Evolutionary conservation across 169 alveolate species (phyloP), one percentile per base, ranked within the genome.

Genomic region (Haemoproteus tartakovskyi): DNA sequence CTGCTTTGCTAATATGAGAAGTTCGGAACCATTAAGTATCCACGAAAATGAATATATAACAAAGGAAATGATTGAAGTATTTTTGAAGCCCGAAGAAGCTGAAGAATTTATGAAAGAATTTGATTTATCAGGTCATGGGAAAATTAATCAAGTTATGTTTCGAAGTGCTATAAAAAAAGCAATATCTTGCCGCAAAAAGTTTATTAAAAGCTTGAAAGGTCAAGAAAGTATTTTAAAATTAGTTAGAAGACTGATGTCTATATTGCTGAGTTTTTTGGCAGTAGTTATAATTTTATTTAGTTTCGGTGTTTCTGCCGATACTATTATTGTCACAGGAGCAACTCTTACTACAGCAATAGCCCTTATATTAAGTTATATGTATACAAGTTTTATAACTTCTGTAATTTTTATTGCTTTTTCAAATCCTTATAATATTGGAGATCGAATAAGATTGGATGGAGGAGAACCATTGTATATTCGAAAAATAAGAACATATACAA

Each of bases 301-400:
- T 11, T 60, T 89, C 40, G 95, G 95, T 0, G 90, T 92, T 1
- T 86, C 92, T 27, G 90, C 89, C 2, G 95, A 92, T 82, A 91
- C 94, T 22, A 83, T 92, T 33, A 92, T 92, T 2, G 94, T 91
- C 5, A 91, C 95, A 2, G 95, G 95, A 0, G 95, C 95, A n/a
- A 95, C 95, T 0, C 82, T 92, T 45, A 60, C 91, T 12, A 89
- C 95, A 29, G 92, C 95, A 1, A 46, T 91, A 5, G 89, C 95
- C 0, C 95, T 92, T 21, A 92, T 94, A 2, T 62, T 92, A 37
- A 91, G 88, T 64, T 85, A 91, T 64, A 86, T 91, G 87, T 91
- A 91, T 67, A 91, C 95, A 38, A 91, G 85, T 84, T 91, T 91
- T 78, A 80, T 91, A 38, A 90, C 93, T n/a, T 90, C 95, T 0